Percentiles rank a stretch among this genome's conserved stretches.
phyloP scores from a whole-genome alignment of 345 rosid species.

The Ceriops zippeliana region DNA sequence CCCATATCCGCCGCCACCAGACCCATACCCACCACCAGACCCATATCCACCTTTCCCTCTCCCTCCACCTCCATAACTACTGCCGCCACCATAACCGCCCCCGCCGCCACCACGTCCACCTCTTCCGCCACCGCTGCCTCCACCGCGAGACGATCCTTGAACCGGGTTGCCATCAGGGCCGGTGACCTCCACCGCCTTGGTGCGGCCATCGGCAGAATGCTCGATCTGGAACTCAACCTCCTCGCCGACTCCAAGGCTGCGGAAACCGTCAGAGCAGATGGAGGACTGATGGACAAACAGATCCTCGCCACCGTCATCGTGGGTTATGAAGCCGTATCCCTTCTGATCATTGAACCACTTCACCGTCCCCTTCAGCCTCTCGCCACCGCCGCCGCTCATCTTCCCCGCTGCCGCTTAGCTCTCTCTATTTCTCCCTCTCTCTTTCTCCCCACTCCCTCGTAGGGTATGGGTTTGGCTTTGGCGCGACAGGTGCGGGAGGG shows the following conservation, averaged over 20 bases:
- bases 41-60: slow-evolving; percentile 21
- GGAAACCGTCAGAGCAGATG: slow-evolving; percentile 28
- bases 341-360: slow-evolving; percentile 38
- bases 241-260: slow-evolving; percentile 26
- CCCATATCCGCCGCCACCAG: slow-evolving; percentile 17
- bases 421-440: not conserved
- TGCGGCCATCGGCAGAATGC: slow-evolving; percentile 35
- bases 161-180: slow-evolving; percentile 64
- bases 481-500: not conserved
- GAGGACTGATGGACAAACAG: slow-evolving; percentile 36
- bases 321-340: slow-evolving; percentile 34
- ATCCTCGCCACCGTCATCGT: slow-evolving; percentile 30
- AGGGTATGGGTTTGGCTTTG: not conserved
- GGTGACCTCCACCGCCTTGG: slow-evolving; percentile 77
- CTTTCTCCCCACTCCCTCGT: not conserved
- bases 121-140: slow-evolving; percentile 32
- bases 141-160: slow-evolving; percentile 46
- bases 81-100: slow-evolving; percentile 27
- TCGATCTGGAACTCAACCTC: slow-evolving; percentile 32
- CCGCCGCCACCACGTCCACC: slow-evolving; percentile 27
- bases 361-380: slow-evolving; percentile 25
- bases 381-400: slow-evolving; percentile 20
- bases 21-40: slow-evolving; percentile 18
- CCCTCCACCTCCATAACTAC: slow-evolving; percentile 24
- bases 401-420: not conserved